Conservation (phyloP, 345 rosid genomes). For the Carallia brachiata region DNA sequence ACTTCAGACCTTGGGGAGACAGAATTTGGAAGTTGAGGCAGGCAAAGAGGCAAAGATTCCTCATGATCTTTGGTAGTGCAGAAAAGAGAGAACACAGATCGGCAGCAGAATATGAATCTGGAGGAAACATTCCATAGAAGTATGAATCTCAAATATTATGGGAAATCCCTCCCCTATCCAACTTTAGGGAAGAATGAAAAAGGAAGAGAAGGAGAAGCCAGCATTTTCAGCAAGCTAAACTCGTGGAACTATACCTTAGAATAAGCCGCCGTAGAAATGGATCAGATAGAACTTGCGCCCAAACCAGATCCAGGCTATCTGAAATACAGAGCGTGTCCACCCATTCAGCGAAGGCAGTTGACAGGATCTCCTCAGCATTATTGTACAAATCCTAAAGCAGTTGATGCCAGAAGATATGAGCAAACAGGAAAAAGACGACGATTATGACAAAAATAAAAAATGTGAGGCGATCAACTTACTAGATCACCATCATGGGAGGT, state of each 20-base stretch:
- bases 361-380: slow-evolving; percentile 73
- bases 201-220: neutral
- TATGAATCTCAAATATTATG: neutral
- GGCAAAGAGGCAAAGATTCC: slow-evolving; percentile 66
- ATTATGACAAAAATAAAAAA: neutral
- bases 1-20: slow-evolving; percentile 51
- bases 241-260: slow-evolving; percentile 52
- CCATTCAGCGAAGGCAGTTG: slow-evolving; percentile 73
- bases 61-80: slow-evolving; percentile 46
- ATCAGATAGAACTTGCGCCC: slow-evolving; percentile 90
- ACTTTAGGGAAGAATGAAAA: neutral
- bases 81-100: slow-evolving; percentile 55
- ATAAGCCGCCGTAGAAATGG: slow-evolving; percentile 87
- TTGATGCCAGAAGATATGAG: slow-evolving; percentile 9
- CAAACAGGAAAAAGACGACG: slow-evolving; percentile 12
- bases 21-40: slow-evolving; percentile 67
- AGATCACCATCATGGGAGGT: slow-evolving; percentile 39
- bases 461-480: slow-evolving; percentile 40
- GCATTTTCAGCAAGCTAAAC: neutral
- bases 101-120: slow-evolving; percentile 96
- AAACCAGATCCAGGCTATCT: slow-evolving; percentile 72
- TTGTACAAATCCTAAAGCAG: slow-evolving; percentile 49
- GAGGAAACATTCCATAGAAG: slow-evolving; percentile 8
- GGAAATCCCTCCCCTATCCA: too few relatives aligned
- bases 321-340: slow-evolving; percentile 83